These are phyloP conservation scores for Trichophyton schoenleinii DNA, from an alignment of 2,329 filamentous ascomycete species.

Conservation along the genomic window DNA sequence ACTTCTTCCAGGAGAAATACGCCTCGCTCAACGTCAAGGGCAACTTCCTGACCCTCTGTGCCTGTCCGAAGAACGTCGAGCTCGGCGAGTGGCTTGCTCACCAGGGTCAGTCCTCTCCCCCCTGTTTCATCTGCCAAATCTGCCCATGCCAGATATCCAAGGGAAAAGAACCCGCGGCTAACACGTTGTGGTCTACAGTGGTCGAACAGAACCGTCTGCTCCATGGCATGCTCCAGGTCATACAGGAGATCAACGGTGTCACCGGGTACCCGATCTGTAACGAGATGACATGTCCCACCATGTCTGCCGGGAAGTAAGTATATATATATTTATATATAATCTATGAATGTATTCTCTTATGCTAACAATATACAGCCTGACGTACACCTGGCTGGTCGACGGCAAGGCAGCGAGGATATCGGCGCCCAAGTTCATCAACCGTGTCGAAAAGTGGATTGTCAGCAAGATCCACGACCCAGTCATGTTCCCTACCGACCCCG, in stretches of 20 bases:
- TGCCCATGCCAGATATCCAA: no score
- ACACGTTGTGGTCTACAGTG: slow-evolving; percentile 39
- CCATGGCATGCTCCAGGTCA: slow-evolving; percentile 76
- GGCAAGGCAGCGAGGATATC: slow-evolving; percentile 83
- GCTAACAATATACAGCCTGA: slow-evolving; percentile 48
- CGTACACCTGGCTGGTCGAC: slow-evolving; percentile 91
- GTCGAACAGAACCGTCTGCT: slow-evolving; percentile 86
- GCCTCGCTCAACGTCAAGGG: slow-evolving; percentile 86
- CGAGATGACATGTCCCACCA: slow-evolving; percentile 67
- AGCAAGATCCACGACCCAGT: slow-evolving; percentile 83
- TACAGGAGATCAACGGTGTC: slow-evolving; percentile 73
- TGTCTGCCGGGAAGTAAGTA: slow-evolving; percentile 85
- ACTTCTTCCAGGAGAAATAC: slow-evolving; percentile 41
- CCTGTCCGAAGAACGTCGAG: slow-evolving; percentile 84
- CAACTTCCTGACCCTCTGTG: slow-evolving; percentile 92
- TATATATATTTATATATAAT: not conserved
- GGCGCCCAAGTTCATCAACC: slow-evolving; percentile 82
- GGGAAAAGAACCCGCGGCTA: no score
- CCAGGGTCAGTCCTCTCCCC: slow-evolving; percentile 54
- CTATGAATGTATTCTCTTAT: not conserved
- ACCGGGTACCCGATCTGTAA: slow-evolving; percentile 70
- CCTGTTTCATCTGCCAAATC: not conserved
- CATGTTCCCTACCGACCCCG: slow-evolving; percentile 80
- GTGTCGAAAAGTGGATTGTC: slow-evolving; percentile 94
- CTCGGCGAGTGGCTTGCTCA: slow-evolving; percentile 93